Conservation (phyloP, 805 yeast species). For the Wickerhamiella vanderwaltii region DNA sequence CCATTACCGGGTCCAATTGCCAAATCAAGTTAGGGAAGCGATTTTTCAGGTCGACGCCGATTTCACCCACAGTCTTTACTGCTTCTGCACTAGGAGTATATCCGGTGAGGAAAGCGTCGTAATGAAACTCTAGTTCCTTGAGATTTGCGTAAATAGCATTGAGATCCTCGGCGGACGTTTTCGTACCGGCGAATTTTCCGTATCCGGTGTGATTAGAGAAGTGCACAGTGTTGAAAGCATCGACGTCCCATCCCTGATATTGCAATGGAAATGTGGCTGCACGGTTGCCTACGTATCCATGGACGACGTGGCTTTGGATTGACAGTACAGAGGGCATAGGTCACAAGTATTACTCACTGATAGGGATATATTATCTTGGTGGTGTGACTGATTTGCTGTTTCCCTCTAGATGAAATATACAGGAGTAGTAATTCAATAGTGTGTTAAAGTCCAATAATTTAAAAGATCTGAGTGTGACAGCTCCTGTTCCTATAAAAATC, state of each 20-base stretch:
- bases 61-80: constrained; percentile 37
- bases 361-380: too few species aligned
- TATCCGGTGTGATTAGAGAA: constrained; percentile 91
- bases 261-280: constrained; percentile 89
- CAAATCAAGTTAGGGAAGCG: constrained; percentile 31
- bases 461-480: too few species aligned
- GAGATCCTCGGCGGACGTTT: constrained; percentile 37
- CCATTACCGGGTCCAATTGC: constrained; percentile 83
- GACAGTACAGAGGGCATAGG: constrained; percentile 33
- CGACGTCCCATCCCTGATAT: constrained; percentile 83
- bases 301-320: constrained; percentile 83
- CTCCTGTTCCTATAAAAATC: too few species aligned
- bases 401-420: too few species aligned
- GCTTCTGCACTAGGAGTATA: constrained; percentile 57
- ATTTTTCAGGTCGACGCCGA: constrained; percentile 29
- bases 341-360: too few species aligned
- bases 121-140: constrained; percentile 35
- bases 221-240: constrained; percentile 75
- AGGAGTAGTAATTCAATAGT: too few species aligned
- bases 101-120: constrained; percentile 66
- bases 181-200: constrained; percentile 50
- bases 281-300: constrained; percentile 89
- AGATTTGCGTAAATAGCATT: constrained; percentile 45
- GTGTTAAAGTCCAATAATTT: too few species aligned
- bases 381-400: too few species aligned